Evolutionary conservation across 208 protist genomes (phyloP).

Genomic region (Wallacemonas sp.): DNA sequence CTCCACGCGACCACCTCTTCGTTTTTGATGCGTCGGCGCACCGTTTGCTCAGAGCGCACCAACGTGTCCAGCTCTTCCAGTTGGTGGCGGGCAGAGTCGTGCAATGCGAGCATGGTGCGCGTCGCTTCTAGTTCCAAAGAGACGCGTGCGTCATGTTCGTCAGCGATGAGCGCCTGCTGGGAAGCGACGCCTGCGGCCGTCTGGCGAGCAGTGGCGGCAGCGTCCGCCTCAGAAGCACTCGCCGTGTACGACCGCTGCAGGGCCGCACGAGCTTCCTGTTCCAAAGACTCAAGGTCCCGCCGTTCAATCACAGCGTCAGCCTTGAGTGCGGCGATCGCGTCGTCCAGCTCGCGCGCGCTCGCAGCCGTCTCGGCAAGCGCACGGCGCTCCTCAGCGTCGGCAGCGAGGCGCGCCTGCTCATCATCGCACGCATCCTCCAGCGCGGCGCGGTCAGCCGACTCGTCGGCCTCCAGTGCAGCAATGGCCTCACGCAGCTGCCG

Average conservation of each 20-base stretch:
- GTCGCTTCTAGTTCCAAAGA: neutral
- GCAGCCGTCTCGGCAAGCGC: slow-evolving; percentile 11
- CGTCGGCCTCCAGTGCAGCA: slow-evolving; percentile 10
- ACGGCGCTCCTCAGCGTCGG: neutral
- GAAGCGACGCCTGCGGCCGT: neutral
- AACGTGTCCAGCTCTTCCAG: neutral
- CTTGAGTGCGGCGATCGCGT: slow-evolving; percentile 5
- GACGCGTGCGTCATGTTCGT: neutral
- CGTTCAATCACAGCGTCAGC: neutral
- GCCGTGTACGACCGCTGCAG: too few species aligned
- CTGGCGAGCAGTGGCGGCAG: neutral
- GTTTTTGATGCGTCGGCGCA: neutral
- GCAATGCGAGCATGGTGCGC: neutral
- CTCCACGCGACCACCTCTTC: slow-evolving; percentile 9
- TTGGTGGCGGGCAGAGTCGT: neutral
- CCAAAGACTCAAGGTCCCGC: neutral
- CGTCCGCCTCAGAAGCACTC: too few species aligned
- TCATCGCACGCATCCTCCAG: slow-evolving; percentile 3
- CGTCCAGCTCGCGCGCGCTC: slow-evolving; percentile 10
- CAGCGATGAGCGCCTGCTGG: neutral
- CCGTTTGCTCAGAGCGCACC: neutral
- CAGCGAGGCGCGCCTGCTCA: neutral
- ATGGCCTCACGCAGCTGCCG: slow-evolving; percentile 6
- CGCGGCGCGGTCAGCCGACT: neutral
- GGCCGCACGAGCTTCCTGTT: neutral